phyloP scores from a whole-genome alignment of 768 basidiomycete genomes.

The Mycena maculata region DNA sequence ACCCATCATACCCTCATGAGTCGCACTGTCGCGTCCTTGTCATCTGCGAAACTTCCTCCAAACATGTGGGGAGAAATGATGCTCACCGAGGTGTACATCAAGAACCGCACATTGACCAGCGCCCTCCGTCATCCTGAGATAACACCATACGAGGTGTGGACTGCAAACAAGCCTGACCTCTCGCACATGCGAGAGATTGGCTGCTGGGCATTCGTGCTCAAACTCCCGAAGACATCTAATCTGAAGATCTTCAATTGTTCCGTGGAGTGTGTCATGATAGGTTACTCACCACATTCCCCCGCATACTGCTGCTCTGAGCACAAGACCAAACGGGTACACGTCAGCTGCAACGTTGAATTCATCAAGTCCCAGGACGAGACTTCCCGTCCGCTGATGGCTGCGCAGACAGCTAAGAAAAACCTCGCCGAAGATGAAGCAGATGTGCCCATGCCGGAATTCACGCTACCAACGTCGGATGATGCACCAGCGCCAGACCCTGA shows the following conservation, averaged over 20 bases:
- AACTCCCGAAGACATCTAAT: constrained; percentile 11
- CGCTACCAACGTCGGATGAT: too few species aligned
- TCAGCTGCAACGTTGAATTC: constrained; percentile 8
- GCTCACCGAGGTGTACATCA: background rate
- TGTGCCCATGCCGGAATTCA: too few species aligned
- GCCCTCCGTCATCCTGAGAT: background rate
- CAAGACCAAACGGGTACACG: background rate
- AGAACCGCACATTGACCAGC: constrained; percentile 1
- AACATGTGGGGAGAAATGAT: constrained; percentile 1
- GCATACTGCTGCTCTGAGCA: constrained; percentile 2
- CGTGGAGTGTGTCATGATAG: constrained; percentile 3
- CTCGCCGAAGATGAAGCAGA: background rate
- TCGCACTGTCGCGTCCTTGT: background rate
- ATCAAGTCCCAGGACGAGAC: constrained; percentile 5
- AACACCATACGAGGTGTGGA: constrained; percentile 4
- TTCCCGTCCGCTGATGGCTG: background rate
- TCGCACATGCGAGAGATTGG: constrained; percentile 10
- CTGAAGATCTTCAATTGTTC: constrained; percentile 13
- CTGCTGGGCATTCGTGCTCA: background rate
- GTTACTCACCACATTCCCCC: background rate
- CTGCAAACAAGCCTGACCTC: constrained; percentile 3
- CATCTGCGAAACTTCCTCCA: background rate
- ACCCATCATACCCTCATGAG: background rate
- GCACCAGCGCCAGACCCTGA: too few species aligned
- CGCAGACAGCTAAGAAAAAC: background rate